Conservation (phyloP, 2,329 filamentous ascomycete species). For the Chalara sp. region DNA sequence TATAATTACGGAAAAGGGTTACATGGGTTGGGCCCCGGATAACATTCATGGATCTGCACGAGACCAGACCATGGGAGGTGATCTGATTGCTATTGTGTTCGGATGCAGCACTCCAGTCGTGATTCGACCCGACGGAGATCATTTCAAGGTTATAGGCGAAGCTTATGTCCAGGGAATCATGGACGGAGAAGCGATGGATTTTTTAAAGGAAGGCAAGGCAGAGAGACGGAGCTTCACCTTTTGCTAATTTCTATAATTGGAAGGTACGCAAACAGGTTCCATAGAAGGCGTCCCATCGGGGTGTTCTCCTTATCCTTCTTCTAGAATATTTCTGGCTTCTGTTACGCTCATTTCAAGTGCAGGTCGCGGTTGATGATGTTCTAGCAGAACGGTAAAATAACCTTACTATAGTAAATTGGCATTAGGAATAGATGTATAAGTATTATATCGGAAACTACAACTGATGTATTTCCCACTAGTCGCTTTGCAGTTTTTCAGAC, state of each 20-base stretch:
- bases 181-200: conserved; percentile 13
- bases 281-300: too few species aligned
- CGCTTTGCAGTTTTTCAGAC: too few species aligned
- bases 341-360: too few species aligned
- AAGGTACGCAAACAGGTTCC: too few species aligned
- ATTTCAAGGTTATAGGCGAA: conserved; percentile 13
- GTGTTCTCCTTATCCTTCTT: too few species aligned
- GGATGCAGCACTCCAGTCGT: conserved; percentile 15
- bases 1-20: conserved; percentile 8
- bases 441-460: too few species aligned
- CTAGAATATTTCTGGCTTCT: too few species aligned
- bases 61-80: conserved; percentile 5
- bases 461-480: too few species aligned
- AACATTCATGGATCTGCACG: conserved; percentile 5
- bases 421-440: too few species aligned
- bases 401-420: too few species aligned
- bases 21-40: conserved; percentile 12
- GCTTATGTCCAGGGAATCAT: conserved; percentile 17
- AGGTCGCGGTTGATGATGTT: too few species aligned
- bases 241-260: background rate
- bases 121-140: conserved; percentile 1
- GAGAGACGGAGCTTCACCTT: conserved; percentile 2
- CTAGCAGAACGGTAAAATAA: too few species aligned
- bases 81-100: conserved; percentile 12
- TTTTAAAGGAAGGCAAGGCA: background rate